phyloP scores from a whole-genome alignment of 495 filamentous ascomycete species.

The Aspergillus mulundensis region DNA sequence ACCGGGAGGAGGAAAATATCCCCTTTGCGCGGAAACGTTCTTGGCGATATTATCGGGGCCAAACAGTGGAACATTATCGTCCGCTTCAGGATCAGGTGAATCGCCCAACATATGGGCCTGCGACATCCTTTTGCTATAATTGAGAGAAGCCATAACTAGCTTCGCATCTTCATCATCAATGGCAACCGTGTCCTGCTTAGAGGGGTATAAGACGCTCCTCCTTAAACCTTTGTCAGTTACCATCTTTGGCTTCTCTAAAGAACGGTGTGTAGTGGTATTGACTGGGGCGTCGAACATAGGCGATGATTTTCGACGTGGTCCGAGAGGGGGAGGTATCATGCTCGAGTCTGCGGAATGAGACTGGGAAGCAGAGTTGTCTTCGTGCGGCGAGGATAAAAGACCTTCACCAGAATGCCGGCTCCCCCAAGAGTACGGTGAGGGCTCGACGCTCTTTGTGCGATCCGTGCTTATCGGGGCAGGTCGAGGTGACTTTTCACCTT shows the following conservation, averaged over 20 bases:
- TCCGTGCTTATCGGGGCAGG: slow-evolving; percentile 59
- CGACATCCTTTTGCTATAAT: slow-evolving; percentile 32
- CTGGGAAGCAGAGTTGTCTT: slow-evolving; percentile 4
- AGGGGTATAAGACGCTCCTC: slow-evolving; percentile 44
- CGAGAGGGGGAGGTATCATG: slow-evolving; percentile 1
- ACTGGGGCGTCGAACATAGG: slow-evolving; percentile 23
- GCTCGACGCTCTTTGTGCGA: slow-evolving; percentile 48
- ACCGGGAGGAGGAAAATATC: slow-evolving; percentile 22
- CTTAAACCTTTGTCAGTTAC: slow-evolving; percentile 42
- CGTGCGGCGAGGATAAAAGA: slow-evolving; percentile 42
- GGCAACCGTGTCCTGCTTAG: slow-evolving; percentile 38
- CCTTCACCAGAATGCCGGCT: slow-evolving; percentile 64
- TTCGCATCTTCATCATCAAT: slow-evolving; percentile 67
- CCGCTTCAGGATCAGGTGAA: slow-evolving; percentile 21
- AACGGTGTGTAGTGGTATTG: slow-evolving; percentile 36
- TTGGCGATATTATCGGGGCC: slow-evolving; percentile 25
- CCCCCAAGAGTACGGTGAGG: slow-evolving; percentile 64
- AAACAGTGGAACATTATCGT: slow-evolving; percentile 47
- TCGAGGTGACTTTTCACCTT: slow-evolving; percentile 20
- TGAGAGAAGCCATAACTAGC: slow-evolving; percentile 59
- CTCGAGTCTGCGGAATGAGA: neutral
- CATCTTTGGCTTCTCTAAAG: slow-evolving; percentile 28
- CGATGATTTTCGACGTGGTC: slow-evolving; percentile 17
- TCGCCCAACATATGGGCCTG: slow-evolving; percentile 25
- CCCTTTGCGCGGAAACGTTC: slow-evolving; percentile 11